phyloP scores from a whole-genome alignment of 192 early-diverging fungal genomes.

The Entomortierella parvispora region DNA sequence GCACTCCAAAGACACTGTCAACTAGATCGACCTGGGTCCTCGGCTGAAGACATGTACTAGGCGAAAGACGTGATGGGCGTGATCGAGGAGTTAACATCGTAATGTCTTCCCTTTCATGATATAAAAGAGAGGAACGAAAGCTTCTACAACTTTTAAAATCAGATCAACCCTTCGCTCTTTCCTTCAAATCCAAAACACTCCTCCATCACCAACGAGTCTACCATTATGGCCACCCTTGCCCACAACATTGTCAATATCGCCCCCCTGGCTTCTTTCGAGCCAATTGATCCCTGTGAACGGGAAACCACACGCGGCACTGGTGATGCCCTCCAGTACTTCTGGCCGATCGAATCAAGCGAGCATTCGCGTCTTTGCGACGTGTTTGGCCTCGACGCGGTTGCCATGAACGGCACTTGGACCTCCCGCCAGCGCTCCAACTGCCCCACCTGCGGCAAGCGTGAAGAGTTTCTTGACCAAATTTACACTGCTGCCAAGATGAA shows the following conservation, averaged over 20 bases:
- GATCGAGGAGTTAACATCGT: no score
- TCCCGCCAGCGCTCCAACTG: constrained; percentile 1
- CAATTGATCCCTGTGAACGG: neutral
- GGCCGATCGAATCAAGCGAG: neutral
- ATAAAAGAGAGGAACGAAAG: no score
- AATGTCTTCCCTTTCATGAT: no score
- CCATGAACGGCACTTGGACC: neutral
- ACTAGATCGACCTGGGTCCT: no score
- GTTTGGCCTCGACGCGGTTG: neutral
- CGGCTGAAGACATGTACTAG: no score
- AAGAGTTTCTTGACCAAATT: constrained; percentile 1
- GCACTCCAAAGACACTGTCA: no score
- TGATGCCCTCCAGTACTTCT: neutral
- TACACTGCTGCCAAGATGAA: neutral
- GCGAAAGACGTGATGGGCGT: no score
- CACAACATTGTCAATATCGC: neutral
- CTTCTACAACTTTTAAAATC: no score
- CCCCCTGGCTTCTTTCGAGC: neutral
- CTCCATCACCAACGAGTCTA: neutral
- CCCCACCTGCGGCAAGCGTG: neutral
- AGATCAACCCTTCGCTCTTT: no score
- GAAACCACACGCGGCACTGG: neutral
- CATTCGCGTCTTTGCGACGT: neutral
- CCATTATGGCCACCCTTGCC: neutral
- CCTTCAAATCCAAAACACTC: no score